Conservation (phyloP, 2,329 filamentous ascomycete genomes). For the Sodiomyces alkalinus region DNA sequence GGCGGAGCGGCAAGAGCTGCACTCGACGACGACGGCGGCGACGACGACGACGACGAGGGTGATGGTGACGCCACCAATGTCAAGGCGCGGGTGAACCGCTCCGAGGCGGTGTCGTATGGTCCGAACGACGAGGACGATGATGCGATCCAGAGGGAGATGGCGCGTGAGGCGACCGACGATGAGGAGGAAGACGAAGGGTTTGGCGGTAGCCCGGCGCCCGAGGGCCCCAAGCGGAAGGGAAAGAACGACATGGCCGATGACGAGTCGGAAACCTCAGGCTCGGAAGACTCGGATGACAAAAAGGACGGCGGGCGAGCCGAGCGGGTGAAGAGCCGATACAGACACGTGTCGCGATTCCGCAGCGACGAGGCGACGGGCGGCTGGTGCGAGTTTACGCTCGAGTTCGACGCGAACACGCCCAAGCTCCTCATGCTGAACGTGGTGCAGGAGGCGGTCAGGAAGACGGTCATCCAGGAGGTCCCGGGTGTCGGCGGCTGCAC, state of each 20-base stretch:
- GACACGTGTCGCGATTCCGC: constrained; percentile 59
- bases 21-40: constrained; percentile 45
- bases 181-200: constrained; percentile 42
- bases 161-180: constrained; percentile 35
- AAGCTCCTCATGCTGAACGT: constrained; percentile 90
- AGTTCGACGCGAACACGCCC: constrained; percentile 64
- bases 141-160: constrained; percentile 50
- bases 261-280: constrained; percentile 11
- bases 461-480: constrained; percentile 78
- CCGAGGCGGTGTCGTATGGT: constrained; percentile 76
- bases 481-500: constrained; percentile 60
- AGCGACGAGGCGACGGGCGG: constrained; percentile 62
- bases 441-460: constrained; percentile 65
- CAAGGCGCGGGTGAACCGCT: constrained; percentile 61
- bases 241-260: constrained; percentile 26
- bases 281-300: constrained; percentile 18
- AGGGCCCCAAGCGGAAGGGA: constrained; percentile 9
- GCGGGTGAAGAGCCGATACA: constrained; percentile 46
- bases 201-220: constrained; percentile 29
- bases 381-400: constrained; percentile 69
- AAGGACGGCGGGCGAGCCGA: constrained; percentile 30
- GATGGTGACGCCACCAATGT: constrained; percentile 64
- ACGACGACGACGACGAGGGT: constrained; percentile 56
- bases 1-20: constrained; percentile 22
- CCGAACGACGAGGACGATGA: constrained; percentile 87